A percentile compares a stretch with the other conserved stretches of the same genome.
These are phyloP conservation scores for Pyrus bretschneideri DNA, from an alignment of 306 rosid species.

Conservation along the genomic window DNA sequence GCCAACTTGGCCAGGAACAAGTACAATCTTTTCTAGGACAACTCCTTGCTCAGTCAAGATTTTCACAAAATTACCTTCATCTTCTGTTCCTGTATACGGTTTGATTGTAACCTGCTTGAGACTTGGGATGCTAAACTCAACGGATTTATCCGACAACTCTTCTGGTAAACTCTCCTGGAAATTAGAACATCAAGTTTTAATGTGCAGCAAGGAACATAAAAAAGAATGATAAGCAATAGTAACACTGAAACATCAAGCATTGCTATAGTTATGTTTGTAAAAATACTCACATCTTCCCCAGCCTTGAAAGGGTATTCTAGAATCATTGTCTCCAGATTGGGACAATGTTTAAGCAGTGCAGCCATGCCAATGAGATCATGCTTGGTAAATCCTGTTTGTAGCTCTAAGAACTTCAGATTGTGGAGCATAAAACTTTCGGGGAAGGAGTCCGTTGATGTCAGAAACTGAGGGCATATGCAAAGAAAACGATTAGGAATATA, in stretches of 20 bases:
- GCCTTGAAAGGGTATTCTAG: neutral
- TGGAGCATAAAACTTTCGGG: neutral
- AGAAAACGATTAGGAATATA: neutral
- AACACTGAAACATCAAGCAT: neutral
- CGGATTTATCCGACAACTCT: neutral
- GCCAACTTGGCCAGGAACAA: neutral
- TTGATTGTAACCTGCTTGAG: constrained; percentile 9
- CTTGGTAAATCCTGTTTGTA: neutral
- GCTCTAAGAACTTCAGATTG: constrained; percentile 1
- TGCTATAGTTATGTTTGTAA: neutral
- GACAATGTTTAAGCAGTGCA: constrained; percentile 5
- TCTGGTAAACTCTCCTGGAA: neutral
- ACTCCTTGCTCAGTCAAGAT: neutral
- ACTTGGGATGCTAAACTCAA: neutral
- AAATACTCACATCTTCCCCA: constrained; percentile 1
- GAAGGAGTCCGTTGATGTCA: neutral
- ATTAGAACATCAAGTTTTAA: neutral
- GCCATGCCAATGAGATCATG: constrained; percentile 10
- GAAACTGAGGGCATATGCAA: neutral
- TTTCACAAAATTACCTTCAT: neutral
- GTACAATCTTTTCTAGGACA: neutral
- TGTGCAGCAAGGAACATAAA: neutral
- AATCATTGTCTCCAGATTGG: neutral
- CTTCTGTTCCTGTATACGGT: constrained; percentile 1
- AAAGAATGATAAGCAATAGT: neutral